Percentiles rank a stretch among this genome's conserved stretches.
Evolutionary conservation across 148 eudicot species (phyloP).

Genomic region (Arctostaphylos glauca): DNA sequence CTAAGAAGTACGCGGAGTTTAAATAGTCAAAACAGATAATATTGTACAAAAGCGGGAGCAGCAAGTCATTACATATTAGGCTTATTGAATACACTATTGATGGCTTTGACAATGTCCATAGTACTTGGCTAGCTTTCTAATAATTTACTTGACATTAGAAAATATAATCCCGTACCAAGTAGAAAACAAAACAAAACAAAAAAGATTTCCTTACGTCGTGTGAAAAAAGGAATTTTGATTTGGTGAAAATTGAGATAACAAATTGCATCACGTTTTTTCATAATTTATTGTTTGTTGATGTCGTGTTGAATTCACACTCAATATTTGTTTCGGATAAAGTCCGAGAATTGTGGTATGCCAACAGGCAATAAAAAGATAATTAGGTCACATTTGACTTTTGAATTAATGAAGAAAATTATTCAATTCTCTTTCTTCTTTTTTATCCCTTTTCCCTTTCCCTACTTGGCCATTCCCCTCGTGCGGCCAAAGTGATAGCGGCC

Average conservation of each 20-base stretch:
- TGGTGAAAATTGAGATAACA: neutral
- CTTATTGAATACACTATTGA: neutral
- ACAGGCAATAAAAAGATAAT: neutral
- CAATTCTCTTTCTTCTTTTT: too few relatives aligned
- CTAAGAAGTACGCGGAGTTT: too few relatives aligned
- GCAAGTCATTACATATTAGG: too few relatives aligned
- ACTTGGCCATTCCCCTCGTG: too few relatives aligned
- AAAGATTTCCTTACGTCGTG: neutral
- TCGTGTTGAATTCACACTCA: neutral
- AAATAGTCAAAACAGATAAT: too few relatives aligned
- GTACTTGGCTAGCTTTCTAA: neutral
- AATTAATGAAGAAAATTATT: neutral
- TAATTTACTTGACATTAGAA: neutral
- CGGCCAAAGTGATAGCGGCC: too few relatives aligned
- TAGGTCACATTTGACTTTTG: neutral
- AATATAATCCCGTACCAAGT: neutral
- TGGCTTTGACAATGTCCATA: neutral
- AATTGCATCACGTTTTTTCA: neutral
- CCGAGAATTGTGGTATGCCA: neutral
- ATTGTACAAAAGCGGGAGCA: too few relatives aligned
- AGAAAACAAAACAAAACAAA: too few relatives aligned
- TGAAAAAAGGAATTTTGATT: neutral
- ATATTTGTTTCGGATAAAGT: neutral
- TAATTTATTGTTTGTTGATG: neutral
- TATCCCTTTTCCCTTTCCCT: too few relatives aligned